Conservation (phyloP, 208 protist species). For the Wallacemonas sp. region DNA sequence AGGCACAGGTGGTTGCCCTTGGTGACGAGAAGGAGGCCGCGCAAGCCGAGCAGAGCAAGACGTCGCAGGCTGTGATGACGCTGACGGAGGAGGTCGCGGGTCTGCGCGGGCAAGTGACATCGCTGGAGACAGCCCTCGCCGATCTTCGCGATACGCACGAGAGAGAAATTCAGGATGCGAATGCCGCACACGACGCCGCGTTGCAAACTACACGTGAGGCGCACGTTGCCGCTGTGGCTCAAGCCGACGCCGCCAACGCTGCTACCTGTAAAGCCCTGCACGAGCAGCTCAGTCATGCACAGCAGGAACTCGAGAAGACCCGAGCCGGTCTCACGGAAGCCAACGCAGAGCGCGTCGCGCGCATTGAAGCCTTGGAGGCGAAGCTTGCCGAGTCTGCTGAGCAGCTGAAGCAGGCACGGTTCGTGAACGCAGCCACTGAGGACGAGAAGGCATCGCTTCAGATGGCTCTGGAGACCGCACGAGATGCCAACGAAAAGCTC, state of each 20-base stretch:
- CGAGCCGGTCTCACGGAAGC: not conserved
- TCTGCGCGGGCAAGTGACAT: no score
- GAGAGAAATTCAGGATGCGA: not conserved
- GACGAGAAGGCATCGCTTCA: no score
- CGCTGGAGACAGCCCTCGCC: not conserved
- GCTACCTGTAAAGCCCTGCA: not conserved
- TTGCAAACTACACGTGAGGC: no score
- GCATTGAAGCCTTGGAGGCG: no score
- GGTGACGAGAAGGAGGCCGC: not conserved
- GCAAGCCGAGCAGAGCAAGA: not conserved
- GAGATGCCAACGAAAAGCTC: no score
- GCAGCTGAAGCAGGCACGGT: no score
- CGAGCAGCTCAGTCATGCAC: not conserved
- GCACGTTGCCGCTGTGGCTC: not conserved
- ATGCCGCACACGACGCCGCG: no score
- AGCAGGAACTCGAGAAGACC: not conserved
- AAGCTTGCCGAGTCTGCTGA: no score
- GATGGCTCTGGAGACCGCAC: no score
- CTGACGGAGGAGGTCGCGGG: no score
- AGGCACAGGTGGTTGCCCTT: constrained; percentile 8
- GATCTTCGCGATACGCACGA: constrained; percentile 1
- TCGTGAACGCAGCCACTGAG: no score
- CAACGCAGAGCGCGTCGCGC: not conserved
- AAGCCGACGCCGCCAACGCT: not conserved
- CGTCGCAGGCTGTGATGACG: no score